These are phyloP conservation scores for Pleurotus eryngii DNA, from an alignment of 768 basidiomycete genomes.

Conservation along the genomic window DNA sequence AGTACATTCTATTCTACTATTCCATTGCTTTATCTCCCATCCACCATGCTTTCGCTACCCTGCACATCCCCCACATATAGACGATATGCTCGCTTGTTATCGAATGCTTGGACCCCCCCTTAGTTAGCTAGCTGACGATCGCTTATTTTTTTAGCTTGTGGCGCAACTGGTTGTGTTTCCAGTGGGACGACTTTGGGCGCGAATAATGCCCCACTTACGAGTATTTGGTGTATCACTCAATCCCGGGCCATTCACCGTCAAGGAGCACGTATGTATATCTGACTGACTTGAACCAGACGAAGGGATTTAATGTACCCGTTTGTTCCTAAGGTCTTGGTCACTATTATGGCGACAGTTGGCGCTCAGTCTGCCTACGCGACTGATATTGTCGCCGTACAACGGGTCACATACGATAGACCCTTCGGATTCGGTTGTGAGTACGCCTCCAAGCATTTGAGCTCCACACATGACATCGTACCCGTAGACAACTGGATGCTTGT, in stretches of 20 bases:
- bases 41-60: background rate
- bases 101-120: background rate
- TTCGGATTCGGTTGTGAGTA: constrained; percentile 46
- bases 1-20: constrained; percentile 18
- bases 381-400: constrained; percentile 72
- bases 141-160: constrained; percentile 40
- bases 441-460: background rate
- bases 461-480: background rate
- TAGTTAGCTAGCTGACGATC: constrained; percentile 11
- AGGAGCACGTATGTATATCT: constrained; percentile 46
- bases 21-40: background rate
- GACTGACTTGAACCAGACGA: no score
- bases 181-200: constrained; percentile 64
- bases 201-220: constrained; percentile 46
- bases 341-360: constrained; percentile 59
- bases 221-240: constrained; percentile 64
- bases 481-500: constrained; percentile 59
- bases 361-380: constrained; percentile 61
- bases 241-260: constrained; percentile 75
- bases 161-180: constrained; percentile 72
- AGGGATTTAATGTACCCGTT: constrained; percentile 9
- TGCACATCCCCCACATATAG: constrained; percentile 5
- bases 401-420: constrained; percentile 60
- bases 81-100: background rate
- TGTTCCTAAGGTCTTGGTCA: constrained; percentile 50